These are phyloP conservation scores for Candolleomyces efflorescens DNA, from an alignment of 768 basidiomycete species.

Conservation along the genomic window DNA sequence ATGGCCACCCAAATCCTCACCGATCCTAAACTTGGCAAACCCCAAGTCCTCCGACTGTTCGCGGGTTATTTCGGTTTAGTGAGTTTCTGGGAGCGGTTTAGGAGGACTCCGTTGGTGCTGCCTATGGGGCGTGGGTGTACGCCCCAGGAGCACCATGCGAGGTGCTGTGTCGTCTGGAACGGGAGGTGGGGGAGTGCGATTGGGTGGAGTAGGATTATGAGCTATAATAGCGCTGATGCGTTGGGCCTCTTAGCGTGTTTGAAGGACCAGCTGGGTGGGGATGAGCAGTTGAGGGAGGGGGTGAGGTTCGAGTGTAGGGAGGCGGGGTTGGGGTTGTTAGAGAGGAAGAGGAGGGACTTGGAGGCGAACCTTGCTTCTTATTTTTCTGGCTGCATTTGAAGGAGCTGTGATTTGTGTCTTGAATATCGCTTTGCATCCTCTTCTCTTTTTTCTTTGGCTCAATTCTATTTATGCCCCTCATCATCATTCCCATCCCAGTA, in stretches of 20 bases:
- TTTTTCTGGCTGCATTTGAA: conserved; percentile 19
- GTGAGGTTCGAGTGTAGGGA: conserved; percentile 26
- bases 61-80: conserved; percentile 34
- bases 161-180: conserved; percentile 28
- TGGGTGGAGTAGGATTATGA: conserved; percentile 28
- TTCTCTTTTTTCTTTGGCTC: no score
- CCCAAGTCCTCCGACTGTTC: conserved; percentile 31
- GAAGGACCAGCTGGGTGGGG: conserved; percentile 27
- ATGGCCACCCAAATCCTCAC: conserved; percentile 29
- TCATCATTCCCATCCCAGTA: no score
- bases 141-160: conserved; percentile 17
- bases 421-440: no score
- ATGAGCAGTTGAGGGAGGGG: conserved; percentile 25
- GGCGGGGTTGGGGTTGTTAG: conserved; percentile 25
- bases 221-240: conserved; percentile 26
- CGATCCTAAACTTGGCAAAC: conserved; percentile 31
- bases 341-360: conserved; percentile 12
- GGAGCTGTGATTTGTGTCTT: no score
- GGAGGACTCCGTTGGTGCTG: conserved; percentile 24
- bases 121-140: conserved; percentile 19
- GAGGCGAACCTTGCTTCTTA: conserved; percentile 24
- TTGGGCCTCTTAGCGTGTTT: conserved; percentile 27
- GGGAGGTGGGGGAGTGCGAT: conserved; percentile 29
- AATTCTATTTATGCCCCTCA: no score
- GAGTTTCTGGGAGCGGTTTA: conserved; percentile 29